phyloP scores from a whole-genome alignment of 345 rosid genomes.

The Eucalyptus brandiana region DNA sequence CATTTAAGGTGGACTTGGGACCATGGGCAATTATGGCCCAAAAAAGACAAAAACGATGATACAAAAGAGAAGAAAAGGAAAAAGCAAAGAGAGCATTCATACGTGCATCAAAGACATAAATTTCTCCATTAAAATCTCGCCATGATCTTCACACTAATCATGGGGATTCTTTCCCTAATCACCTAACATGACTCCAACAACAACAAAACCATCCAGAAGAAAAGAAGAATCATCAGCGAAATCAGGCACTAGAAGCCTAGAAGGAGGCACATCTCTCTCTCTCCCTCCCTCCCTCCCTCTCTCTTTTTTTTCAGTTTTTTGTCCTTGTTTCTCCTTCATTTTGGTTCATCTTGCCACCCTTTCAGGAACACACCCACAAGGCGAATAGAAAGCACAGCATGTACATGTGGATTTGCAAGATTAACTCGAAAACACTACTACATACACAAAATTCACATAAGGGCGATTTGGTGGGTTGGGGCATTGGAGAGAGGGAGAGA shows the following conservation, averaged over 20 bases:
- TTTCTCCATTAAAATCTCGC: slow-evolving; percentile 10
- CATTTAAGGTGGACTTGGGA: not conserved
- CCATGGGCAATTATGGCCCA: not conserved
- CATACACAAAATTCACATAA: not conserved
- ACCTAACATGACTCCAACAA: not conserved
- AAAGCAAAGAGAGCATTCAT: not conserved
- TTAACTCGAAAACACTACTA: not conserved
- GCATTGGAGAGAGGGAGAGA: not conserved
- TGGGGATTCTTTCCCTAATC: slow-evolving; percentile 17
- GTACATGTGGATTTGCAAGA: not conserved
- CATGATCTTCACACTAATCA: slow-evolving; percentile 1
- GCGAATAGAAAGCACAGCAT: not conserved
- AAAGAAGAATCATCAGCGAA: not conserved
- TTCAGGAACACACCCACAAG: not conserved
- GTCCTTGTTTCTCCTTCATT: not conserved
- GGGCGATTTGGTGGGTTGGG: not conserved
- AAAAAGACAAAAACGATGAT: not conserved
- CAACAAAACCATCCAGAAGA: not conserved
- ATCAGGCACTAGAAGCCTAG: not conserved
- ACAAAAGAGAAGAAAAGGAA: not conserved
- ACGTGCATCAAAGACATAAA: not conserved
- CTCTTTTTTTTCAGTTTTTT: not conserved
- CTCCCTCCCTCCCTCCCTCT: not conserved
- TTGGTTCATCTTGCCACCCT: not conserved
- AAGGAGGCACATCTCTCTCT: not conserved